phyloP scores from a whole-genome alignment of 2,329 filamentous ascomycete genomes.

The Coniochaeta sp. region DNA sequence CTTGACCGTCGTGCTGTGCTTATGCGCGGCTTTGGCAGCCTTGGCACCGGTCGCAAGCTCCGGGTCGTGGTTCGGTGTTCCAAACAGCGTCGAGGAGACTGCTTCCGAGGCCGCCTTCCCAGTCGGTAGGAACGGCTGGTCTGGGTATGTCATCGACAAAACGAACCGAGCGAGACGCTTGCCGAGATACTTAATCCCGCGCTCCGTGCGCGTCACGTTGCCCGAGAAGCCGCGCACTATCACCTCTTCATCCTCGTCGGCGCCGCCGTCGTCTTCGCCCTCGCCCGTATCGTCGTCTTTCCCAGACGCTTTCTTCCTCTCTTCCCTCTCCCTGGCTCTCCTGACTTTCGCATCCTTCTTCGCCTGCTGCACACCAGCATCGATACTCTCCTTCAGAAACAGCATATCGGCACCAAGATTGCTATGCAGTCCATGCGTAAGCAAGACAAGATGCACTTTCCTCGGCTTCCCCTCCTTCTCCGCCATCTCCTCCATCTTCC shows the following conservation, averaged over 20 bases:
- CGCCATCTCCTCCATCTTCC: constrained; percentile 3
- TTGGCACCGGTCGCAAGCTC: constrained; percentile 35
- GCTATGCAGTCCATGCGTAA: constrained; percentile 93
- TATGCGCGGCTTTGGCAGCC: constrained; percentile 28
- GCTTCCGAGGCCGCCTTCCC: constrained; percentile 42
- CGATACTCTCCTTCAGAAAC: constrained; percentile 94
- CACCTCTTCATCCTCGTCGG: constrained; percentile 72
- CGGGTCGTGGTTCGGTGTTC: constrained; percentile 16
- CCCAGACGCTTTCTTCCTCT: constrained; percentile 15
- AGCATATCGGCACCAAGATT: constrained; percentile 96
- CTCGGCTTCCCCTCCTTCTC: constrained; percentile 46
- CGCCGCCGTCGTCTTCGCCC: constrained; percentile 24
- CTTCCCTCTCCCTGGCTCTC: constrained; percentile 41
- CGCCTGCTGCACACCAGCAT: constrained; percentile 70
- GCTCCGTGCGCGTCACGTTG: constrained; percentile 86
- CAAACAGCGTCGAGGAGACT: constrained; percentile 27
- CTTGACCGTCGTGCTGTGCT: constrained; percentile 46
- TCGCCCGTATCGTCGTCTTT: constrained; percentile 7
- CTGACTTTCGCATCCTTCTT: constrained; percentile 61
- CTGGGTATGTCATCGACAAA: constrained; percentile 83
- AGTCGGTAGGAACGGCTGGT: constrained; percentile 77
- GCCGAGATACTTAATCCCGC: constrained; percentile 93
- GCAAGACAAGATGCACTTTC: constrained; percentile 81
- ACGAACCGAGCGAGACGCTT: constrained; percentile 91
- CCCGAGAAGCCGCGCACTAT: constrained; percentile 85